A percentile compares a stretch with the other conserved stretches of the same genome.
Evolutionary conservation across 2,329 filamentous ascomycete species (phyloP).

Genomic region (Zasmidium angulare): DNA sequence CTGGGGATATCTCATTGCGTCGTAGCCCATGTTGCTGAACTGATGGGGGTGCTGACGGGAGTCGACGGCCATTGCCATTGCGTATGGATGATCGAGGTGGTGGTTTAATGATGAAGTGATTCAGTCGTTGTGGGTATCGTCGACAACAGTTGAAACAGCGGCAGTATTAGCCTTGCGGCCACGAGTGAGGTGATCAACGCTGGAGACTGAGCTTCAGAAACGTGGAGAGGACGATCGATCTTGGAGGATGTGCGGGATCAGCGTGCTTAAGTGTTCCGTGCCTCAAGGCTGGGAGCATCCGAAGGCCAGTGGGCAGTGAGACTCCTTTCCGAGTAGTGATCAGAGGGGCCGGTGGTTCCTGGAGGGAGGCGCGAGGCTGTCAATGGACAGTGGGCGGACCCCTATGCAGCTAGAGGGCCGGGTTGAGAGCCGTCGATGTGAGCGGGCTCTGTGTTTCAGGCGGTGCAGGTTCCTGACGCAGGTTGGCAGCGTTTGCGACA

Average conservation of each 20-base stretch:
- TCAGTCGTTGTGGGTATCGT: slow-evolving; percentile 22
- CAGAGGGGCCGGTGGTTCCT: slow-evolving; percentile 12
- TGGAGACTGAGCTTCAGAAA: slow-evolving; percentile 36
- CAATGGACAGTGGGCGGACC: slow-evolving; percentile 26
- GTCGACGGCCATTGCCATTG: slow-evolving; percentile 95
- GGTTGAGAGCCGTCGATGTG: slow-evolving; percentile 19
- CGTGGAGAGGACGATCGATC: slow-evolving; percentile 51
- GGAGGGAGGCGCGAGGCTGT: slow-evolving; percentile 21
- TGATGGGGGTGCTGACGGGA: slow-evolving; percentile 69
- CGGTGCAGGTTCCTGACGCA: slow-evolving; percentile 1
- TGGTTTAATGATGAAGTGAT: slow-evolving; percentile 24
- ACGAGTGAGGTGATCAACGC: slow-evolving; percentile 27
- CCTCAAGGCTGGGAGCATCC: slow-evolving; percentile 30
- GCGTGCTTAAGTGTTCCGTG: slow-evolving; percentile 41
- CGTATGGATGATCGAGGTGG: slow-evolving; percentile 22
- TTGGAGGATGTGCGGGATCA: slow-evolving; percentile 50
- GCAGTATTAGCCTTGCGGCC: slow-evolving; percentile 12
- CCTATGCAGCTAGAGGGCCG: slow-evolving; percentile 27
- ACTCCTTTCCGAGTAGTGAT: slow-evolving; percentile 19
- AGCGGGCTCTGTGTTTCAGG: slow-evolving; percentile 23
- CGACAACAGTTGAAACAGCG: slow-evolving; percentile 18
- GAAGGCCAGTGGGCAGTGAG: slow-evolving; percentile 17
- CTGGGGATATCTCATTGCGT: slow-evolving; percentile 68
- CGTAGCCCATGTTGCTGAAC: slow-evolving; percentile 79
- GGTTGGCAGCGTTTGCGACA: background rate